Evolutionary conservation across 192 early-diverging fungal genomes (phyloP).

Genomic region (Obelidium mucronatum): DNA sequence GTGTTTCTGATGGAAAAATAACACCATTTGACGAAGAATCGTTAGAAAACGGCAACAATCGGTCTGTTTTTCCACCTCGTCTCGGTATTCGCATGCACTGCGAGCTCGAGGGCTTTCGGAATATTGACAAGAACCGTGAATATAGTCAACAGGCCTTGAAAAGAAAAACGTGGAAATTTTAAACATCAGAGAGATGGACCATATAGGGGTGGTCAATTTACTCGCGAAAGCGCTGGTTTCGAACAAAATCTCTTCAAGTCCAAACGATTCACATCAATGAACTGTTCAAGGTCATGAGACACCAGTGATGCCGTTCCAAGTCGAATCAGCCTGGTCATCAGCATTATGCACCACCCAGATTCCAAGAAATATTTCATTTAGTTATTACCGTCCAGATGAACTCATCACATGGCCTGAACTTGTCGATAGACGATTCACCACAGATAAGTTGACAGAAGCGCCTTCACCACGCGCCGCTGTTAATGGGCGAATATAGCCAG

Average conservation of each 20-base stretch:
- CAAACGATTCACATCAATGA: conserved; percentile 21
- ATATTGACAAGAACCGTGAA: conserved; percentile 4
- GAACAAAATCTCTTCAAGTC: conserved; percentile 1
- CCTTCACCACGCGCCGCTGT: not conserved
- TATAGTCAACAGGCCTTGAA: too few relatives aligned
- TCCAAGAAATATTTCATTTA: not conserved
- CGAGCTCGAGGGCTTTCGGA: conserved; percentile 37
- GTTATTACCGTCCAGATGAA: not conserved
- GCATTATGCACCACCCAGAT: not conserved
- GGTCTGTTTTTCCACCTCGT: too few relatives aligned
- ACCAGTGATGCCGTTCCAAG: conserved; percentile 21
- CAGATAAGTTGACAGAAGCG: not conserved
- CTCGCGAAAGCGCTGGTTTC: conserved; percentile 15
- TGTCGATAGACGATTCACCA: not conserved
- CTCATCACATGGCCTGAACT: conserved; percentile 10
- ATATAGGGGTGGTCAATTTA: conserved; percentile 4
- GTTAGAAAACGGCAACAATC: too few relatives aligned
- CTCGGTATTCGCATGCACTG: not conserved
- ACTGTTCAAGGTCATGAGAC: not conserved
- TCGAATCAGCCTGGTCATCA: not conserved
- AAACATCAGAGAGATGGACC: too few relatives aligned
- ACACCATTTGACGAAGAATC: too few relatives aligned
- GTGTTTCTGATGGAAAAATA: conserved; percentile 37
- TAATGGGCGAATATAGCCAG: conserved; percentile 23
- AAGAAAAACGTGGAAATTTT: too few relatives aligned